Conservation (phyloP, 257 asterid genomes). For the Ilex aquifolium region DNA sequence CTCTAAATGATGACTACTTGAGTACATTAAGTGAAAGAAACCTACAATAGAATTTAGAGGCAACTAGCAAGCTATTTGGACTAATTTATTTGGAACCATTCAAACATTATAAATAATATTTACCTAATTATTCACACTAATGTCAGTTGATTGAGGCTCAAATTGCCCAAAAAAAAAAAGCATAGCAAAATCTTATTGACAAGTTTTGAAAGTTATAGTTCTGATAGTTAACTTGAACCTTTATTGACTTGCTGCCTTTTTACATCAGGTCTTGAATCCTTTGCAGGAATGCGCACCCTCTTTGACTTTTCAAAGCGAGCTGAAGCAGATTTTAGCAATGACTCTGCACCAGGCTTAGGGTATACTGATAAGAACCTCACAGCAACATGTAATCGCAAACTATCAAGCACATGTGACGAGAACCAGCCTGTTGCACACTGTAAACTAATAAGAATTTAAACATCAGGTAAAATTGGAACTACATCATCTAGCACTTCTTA, state of each 20-base stretch:
- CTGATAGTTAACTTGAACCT: constrained; percentile 29
- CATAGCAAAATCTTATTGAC: neutral
- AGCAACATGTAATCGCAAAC: constrained; percentile 65
- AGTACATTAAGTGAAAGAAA: neutral
- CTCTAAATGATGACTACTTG: neutral
- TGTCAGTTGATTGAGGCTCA: neutral
- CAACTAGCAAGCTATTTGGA: neutral
- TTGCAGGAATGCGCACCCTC: constrained; percentile 30
- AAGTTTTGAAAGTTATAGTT: constrained; percentile 5
- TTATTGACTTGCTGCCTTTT: constrained; percentile 41
- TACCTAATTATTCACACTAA: too few species aligned
- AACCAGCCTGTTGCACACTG: constrained; percentile 87
- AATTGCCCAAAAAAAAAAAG: neutral
- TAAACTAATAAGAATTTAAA: constrained; percentile 14
- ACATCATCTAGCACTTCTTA: neutral
- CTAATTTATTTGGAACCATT: too few species aligned
- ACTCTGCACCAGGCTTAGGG: constrained; percentile 65
- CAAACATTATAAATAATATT: too few species aligned
- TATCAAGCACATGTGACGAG: constrained; percentile 44
- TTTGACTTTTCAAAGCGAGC: constrained; percentile 68
- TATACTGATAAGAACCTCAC: constrained; percentile 74
- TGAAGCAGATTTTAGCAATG: constrained; percentile 50
- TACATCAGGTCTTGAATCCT: constrained; percentile 38
- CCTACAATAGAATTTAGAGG: neutral
- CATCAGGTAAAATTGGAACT: neutral